phyloP scores from a whole-genome alignment of 805 yeast species.

The Kodamaea kakaduensis region DNA sequence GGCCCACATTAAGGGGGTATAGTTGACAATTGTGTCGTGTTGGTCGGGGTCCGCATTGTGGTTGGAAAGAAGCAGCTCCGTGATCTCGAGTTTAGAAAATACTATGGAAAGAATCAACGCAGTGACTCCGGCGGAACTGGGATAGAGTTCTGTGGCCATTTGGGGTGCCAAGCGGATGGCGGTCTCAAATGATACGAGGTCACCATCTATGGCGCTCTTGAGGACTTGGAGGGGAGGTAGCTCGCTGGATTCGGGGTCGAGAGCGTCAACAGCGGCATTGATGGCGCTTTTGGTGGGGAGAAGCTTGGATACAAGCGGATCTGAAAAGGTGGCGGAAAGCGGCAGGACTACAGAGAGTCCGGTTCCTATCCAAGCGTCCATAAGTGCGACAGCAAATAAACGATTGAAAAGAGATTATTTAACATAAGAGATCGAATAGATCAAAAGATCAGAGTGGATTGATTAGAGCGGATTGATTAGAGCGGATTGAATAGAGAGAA shows the following conservation, averaged over 20 bases:
- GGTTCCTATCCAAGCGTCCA: conserved; percentile 23
- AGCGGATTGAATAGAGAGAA: too few species aligned
- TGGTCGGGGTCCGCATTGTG: conserved; percentile 47
- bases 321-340: conserved; percentile 17
- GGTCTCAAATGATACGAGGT: conserved; percentile 31
- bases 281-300: conserved; percentile 20
- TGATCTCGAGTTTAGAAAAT: conserved; percentile 45
- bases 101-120: conserved; percentile 50
- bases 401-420: too few species aligned
- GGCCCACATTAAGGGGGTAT: conserved; percentile 86
- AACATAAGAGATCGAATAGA: too few species aligned
- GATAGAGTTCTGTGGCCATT: conserved; percentile 18
- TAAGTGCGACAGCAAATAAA: conserved; percentile 3
- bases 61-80: conserved; percentile 42
- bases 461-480: too few species aligned
- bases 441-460: too few species aligned
- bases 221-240: conserved; percentile 22
- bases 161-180: conserved; percentile 20
- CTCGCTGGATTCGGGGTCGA: background rate
- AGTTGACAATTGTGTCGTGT: conserved; percentile 44
- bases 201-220: conserved; percentile 36
- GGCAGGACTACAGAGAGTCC: conserved; percentile 9
- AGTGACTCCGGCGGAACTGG: conserved; percentile 27
- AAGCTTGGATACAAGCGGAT: conserved; percentile 26
- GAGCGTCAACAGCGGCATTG: conserved; percentile 1